Percentiles rank a stretch among this genome's conserved stretches.
These are phyloP conservation scores for Fulvia fulva DNA, from an alignment of 2,329 filamentous ascomycete genomes.

Conservation along the genomic window DNA sequence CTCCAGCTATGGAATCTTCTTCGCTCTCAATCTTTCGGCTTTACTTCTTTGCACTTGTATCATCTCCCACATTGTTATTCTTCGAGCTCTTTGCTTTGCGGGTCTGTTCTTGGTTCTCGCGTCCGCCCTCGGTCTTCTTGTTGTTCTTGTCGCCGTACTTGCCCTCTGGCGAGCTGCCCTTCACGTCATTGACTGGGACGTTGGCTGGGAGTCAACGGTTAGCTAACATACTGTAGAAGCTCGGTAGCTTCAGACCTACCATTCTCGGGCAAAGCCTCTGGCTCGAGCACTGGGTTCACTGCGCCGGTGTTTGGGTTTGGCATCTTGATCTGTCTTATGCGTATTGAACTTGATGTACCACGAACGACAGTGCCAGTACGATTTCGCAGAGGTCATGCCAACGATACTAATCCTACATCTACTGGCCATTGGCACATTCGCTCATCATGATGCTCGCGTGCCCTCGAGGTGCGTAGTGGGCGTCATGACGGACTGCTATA, in stretches of 20 bases:
- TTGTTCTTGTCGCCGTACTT: conserved; percentile 6
- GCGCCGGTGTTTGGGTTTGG: conserved; percentile 13
- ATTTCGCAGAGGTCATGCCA: background rate
- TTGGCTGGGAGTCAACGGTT: background rate
- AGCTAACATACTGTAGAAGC: background rate
- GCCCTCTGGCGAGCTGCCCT: conserved; percentile 3
- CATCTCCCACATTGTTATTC: conserved; percentile 8
- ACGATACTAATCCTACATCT: background rate
- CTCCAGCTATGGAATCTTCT: no score
- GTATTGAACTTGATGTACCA: background rate
- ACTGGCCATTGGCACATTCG: background rate
- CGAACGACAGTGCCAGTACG: background rate
- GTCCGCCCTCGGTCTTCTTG: conserved; percentile 10
- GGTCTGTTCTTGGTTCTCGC: conserved; percentile 9
- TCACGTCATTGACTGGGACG: background rate
- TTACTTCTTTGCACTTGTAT: conserved; percentile 12
- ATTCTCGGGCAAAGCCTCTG: conserved; percentile 4
- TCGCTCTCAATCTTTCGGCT: background rate
- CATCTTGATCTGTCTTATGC: conserved; percentile 3
- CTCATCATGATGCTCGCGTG: background rate
- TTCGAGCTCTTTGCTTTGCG: conserved; percentile 8
- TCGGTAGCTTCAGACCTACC: background rate
- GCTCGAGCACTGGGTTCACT: conserved; percentile 9
- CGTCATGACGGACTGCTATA: background rate
- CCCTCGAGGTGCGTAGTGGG: background rate